Evolutionary conservation across 208 protist species (phyloP), one percentile per base, ranked within the genome.

Genomic region (Leishmania lainsoni): DNA sequence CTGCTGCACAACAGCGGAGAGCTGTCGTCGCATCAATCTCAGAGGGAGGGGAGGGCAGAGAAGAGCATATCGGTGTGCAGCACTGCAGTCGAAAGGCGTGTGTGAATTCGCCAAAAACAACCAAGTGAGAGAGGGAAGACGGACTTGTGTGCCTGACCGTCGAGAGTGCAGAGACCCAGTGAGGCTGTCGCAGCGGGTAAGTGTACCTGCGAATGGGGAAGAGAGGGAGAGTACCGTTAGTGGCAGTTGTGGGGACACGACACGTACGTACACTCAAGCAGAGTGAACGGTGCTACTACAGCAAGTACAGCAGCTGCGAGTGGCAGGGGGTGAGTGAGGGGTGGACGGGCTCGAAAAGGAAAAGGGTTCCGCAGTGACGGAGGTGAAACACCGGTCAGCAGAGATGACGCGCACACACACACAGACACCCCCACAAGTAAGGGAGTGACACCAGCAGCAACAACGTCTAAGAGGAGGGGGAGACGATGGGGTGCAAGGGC

Each of bases 21-120:
- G n/a, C 48, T 39, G 51, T 42, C 71, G 71, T 39, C 32, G 51
- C 71, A 76, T 76, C 6, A 29, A 73, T 73, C 45, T 51, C 26
- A 52, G 17, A 49, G 39, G 20, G n/a, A 71, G 20, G 16, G 42
- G 20, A 9, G 6, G 22, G 9, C 42, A 5, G 26, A 52, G 68
- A 20, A 26, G 42, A 16, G 39, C 9, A 32, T 26, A 20, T 52
- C 68, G 68, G 68, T 9, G 68, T 22, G n/a, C 68, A 72, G 68
- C 20, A 20, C 20, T 29, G 68, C 42, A 52, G n/a, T 10, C 17
- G 26, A 8, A 49, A 72, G 14, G 32, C 68, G 4, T 20, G 65
- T 12, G 65, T 48, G 35, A 20, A 72, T 14, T 32, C 26, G 4
- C 17, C 39, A 49, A 49, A 51, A 32, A 52, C 22, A 14, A n/a